Conservation (phyloP, 2,329 filamentous ascomycete genomes). For the Verticillium klebahnii region DNA sequence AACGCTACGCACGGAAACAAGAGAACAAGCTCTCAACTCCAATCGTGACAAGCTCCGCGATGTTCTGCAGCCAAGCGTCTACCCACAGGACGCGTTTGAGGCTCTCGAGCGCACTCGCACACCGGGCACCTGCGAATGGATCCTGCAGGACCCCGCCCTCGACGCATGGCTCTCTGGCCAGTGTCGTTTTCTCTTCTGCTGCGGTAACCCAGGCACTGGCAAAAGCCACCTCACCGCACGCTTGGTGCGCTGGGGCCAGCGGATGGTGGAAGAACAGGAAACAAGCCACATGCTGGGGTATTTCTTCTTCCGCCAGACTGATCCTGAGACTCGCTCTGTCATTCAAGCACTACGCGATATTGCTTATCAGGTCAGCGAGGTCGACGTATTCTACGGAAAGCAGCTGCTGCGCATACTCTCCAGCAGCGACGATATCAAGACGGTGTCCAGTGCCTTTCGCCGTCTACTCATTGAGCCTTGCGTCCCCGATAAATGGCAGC, state of each 20-base stretch:
- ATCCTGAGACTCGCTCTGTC: conserved; percentile 38
- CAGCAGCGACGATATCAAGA: conserved; percentile 35
- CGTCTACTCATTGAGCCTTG: conserved; percentile 35
- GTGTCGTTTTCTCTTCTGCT: conserved; percentile 36
- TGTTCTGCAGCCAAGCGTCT: conserved; percentile 36
- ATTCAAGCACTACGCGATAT: conserved; percentile 39
- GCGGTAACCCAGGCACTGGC: conserved; percentile 38
- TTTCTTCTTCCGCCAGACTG: conserved; percentile 44
- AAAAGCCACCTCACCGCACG: conserved; percentile 40
- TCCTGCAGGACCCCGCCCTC: conserved; percentile 32
- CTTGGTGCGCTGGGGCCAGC: conserved; percentile 34
- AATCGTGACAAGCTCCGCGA: conserved; percentile 33
- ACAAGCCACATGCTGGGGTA: conserved; percentile 29
- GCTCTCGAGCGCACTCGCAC: conserved; percentile 34
- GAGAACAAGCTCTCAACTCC: conserved; percentile 24
- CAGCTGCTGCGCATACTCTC: conserved; percentile 28
- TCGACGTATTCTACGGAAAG: conserved; percentile 39
- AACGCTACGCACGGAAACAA: conserved; percentile 27
- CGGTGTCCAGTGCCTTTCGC: conserved; percentile 37
- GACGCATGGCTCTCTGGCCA: conserved; percentile 32
- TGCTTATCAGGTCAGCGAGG: conserved; percentile 41
- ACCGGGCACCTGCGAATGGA: conserved; percentile 40
- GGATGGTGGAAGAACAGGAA: conserved; percentile 19
- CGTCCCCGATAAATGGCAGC: conserved; percentile 23
- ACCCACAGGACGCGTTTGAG: conserved; percentile 35